phyloP scores from a whole-genome alignment of 2,329 filamentous ascomycete species.

The Septoria linicola region DNA sequence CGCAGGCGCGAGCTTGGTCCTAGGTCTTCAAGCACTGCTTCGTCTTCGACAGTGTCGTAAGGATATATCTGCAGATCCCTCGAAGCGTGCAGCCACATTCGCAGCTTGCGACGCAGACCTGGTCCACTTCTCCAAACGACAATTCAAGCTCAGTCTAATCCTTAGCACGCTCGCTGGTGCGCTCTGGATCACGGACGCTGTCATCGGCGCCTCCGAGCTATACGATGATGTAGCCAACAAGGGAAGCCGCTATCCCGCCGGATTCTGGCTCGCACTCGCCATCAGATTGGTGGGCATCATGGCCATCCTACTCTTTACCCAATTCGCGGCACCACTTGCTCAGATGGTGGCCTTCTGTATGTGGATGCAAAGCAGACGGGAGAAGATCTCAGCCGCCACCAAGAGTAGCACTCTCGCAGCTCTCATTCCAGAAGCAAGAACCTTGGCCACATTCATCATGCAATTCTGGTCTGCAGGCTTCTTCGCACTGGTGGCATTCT shows the following conservation, averaged over 20 bases:
- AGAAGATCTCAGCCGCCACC: background rate
- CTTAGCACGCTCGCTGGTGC: background rate
- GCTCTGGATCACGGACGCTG: background rate
- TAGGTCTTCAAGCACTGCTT: constrained; percentile 12
- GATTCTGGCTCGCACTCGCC: constrained; percentile 1
- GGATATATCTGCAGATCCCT: constrained; percentile 11
- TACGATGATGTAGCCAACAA: constrained; percentile 1
- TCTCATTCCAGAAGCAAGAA: background rate
- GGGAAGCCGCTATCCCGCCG: background rate
- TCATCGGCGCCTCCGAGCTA: constrained; percentile 5
- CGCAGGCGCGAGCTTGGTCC: background rate
- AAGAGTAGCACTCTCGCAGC: background rate
- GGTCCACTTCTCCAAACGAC: constrained; percentile 5
- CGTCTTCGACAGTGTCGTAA: constrained; percentile 7
- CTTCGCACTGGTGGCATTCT: constrained; percentile 2
- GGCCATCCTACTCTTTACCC: background rate
- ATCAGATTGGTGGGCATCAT: constrained; percentile 1
- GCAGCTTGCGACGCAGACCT: background rate
- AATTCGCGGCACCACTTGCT: background rate
- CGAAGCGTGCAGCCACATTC: constrained; percentile 12
- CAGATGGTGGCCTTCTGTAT: constrained; percentile 4
- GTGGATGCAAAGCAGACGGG: constrained; percentile 1
- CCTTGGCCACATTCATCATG: background rate
- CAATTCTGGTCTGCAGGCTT: background rate
- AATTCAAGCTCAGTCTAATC: background rate